Evolutionary conservation across 257 asterid species (phyloP), one percentile per base, ranked within the genome.

Genomic region (Plectranthus barbatus): DNA sequence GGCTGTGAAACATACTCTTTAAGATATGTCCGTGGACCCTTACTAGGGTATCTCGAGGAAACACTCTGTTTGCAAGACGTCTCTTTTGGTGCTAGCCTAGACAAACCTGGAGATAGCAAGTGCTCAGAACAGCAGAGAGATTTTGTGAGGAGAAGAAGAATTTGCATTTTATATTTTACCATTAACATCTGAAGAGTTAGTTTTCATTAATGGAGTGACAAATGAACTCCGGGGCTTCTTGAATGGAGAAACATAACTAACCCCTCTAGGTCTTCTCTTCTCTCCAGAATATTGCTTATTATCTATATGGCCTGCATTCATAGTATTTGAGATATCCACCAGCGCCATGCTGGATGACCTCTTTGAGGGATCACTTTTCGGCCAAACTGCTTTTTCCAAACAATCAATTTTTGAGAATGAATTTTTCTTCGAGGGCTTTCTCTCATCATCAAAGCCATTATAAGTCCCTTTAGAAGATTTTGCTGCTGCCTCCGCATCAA

Each of bases 211-310:
- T 59, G 97, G 92, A 26, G 92, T 77, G 13, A 81, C 72, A 75
- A 87, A 80, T 67, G 94, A 83, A 76, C 51, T 79, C 44, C 97
- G 85, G 55, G 97, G 99, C 80, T 81, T 93, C 87, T 87, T 93
- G 81, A 93, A 93, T 66, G 95, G 84, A 74, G 97, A 84, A 65
- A 67, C 78, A 46, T 81, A 84, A 66, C 66, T 76, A 48, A 63
- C 62, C 70, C 72, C 70, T 66, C 78, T 78, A 71, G 70, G 70
- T 69, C 80, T 81, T 72, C 84, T 79, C 88, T 90, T 90, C 70
- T 82, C 90, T 52, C 79, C 84, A 67, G 56, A 46, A 73, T 39
- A 71, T 44, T 74, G 86, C 61, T 61, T 85, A 48, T 68, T 63
- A 48, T 76, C 83, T 17, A 42, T 33, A 36, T 26, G 54, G 44